phyloP scores from a whole-genome alignment of 2,329 filamentous ascomycete genomes.

The Microdochium nivale region DNA sequence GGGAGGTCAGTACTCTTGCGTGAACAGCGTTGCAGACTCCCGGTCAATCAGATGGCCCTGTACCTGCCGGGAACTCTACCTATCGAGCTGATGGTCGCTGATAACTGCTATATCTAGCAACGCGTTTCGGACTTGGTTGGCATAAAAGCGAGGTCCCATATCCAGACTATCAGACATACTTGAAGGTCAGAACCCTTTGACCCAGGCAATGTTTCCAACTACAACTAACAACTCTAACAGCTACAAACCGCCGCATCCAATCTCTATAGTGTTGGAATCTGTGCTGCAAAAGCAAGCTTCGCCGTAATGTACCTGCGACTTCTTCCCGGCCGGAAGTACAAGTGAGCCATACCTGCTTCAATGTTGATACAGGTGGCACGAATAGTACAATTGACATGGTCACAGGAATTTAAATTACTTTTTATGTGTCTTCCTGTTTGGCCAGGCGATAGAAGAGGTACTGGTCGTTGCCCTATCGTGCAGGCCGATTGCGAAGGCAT shows the following conservation, averaged over 20 bases:
- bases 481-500: constrained; percentile 16
- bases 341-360: neutral
- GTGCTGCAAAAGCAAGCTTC: constrained; percentile 21
- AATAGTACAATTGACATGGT: constrained; percentile 10
- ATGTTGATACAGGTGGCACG: neutral
- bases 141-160: neutral
- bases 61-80: neutral
- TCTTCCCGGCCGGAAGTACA: neutral
- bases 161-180: neutral
- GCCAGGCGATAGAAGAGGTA: constrained; percentile 20
- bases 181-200: neutral
- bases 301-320: constrained; percentile 20
- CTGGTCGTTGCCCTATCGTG: constrained; percentile 19
- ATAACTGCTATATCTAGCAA: neutral
- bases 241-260: constrained; percentile 13
- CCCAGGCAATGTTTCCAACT: neutral
- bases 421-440: constrained; percentile 16
- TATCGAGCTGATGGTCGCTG: neutral
- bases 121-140: neutral
- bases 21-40: neutral
- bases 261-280: constrained; percentile 19
- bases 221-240: constrained; percentile 1
- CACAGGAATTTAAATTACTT: constrained; percentile 18
- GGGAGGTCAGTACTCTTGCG: neutral
- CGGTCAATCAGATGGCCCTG: neutral